Evolutionary conservation across 2,329 filamentous ascomycete genomes (phyloP).

Genomic region (Ilyonectria mors-panacis): DNA sequence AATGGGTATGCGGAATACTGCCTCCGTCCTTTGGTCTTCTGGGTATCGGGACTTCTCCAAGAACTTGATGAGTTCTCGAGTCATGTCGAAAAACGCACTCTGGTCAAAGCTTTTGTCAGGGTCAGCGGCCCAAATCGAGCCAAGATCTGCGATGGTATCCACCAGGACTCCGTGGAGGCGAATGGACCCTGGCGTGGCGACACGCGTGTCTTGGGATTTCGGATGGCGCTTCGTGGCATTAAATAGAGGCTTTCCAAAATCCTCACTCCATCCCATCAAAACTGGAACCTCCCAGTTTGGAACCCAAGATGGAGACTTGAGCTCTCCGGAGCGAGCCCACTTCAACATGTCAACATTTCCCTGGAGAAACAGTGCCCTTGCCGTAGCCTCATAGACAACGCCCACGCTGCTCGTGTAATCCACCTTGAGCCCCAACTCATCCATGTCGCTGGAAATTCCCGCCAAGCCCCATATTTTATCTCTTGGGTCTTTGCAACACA

Average conservation of each 20-base stretch:
- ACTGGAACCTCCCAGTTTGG: constrained; percentile 17
- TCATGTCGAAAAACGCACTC: not conserved
- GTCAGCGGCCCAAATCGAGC: constrained; percentile 22
- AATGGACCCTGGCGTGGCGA: not conserved
- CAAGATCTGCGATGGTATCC: constrained; percentile 14
- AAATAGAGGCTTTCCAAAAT: constrained; percentile 16
- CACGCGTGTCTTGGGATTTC: not conserved
- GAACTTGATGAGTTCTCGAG: not conserved
- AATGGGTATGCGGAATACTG: constrained; percentile 22
- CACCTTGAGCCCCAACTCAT: constrained; percentile 15
- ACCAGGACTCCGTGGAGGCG: constrained; percentile 17
- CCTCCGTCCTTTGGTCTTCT: constrained; percentile 13
- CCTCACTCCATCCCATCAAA: constrained; percentile 19
- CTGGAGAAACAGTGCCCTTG: constrained; percentile 15
- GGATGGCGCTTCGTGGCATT: constrained; percentile 19
- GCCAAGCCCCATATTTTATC: constrained; percentile 28
- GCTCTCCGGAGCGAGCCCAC: constrained; percentile 15
- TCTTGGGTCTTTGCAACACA: constrained; percentile 16
- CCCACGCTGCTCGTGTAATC: not conserved
- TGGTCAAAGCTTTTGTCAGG: constrained; percentile 21
- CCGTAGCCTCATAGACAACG: constrained; percentile 14
- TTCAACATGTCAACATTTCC: constrained; percentile 19
- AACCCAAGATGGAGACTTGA: constrained; percentile 17
- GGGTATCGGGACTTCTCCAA: constrained; percentile 21
- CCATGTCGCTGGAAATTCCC: constrained; percentile 15